Base-by-base conservation (phyloP, 2,329 filamentous ascomycete genomes). In the Beauveria asiatica region DNA sequence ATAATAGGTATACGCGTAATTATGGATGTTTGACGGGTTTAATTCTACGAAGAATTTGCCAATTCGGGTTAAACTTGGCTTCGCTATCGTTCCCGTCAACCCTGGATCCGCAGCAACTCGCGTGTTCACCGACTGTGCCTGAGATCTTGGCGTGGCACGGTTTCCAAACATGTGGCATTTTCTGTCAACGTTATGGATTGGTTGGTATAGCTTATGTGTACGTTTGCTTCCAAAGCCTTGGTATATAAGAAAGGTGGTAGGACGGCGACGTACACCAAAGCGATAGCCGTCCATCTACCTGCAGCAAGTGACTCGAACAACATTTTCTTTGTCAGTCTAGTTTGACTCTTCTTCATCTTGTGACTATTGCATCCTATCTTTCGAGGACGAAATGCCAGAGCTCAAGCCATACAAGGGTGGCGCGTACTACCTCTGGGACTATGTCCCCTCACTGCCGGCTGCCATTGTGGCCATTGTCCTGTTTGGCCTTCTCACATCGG, bases 401-500 rank as follows among this genome's bases (percentile, higher is more conserved):
- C 63, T 74, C 21, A 62, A 71, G 48, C 67, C 72, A 7, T 69
- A 70, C 60, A 57, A 57, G 17, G 55, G 55, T 30, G 63, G 63
- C 19, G n/a, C 48, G 23, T 72, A 70, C 56, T 75, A 72, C 61
- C 68, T 76, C 10, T 68, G 67, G 66, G 60, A 65, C 17, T 75
- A 74, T 61, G 55, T 66, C 8, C 79, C 81, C 0, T 79, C 78
- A 0, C 59, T 80, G 3, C 69, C 73, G 0, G 78, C 75, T 0
- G 80, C 78, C 1, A 67, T 76, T 19, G 68, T 79, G 5, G 80
- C 82, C 61, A 67, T 71, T 10, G 62, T 76, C 27, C 66, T 84
- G 1, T 83, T 83, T 65, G 57, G 66, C 21, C 51, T 75, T 6
- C 65, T 75, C 6, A 78, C 80, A 2, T 53, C 74, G 0, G 77